These are phyloP conservation scores for Isochrysis galbana DNA, from an alignment of 78 protist species.

Conservation along the genomic window DNA sequence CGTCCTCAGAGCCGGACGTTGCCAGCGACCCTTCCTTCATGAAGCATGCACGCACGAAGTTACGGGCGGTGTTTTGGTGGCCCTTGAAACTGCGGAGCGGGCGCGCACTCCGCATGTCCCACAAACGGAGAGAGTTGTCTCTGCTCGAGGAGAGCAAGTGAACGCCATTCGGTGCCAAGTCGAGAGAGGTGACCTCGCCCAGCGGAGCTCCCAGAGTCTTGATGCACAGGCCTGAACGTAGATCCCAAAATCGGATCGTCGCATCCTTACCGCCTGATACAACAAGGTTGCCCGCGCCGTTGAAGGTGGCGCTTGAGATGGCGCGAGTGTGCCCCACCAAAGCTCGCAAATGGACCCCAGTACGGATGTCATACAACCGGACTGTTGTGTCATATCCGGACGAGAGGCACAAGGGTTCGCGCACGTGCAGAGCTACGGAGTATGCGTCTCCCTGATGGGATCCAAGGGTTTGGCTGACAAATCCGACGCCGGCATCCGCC, in stretches of 20 bases:
- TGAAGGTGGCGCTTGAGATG: slow-evolving; percentile 61
- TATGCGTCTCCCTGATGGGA: not conserved
- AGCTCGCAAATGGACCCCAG: slow-evolving; percentile 48
- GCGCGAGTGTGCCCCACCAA: slow-evolving; percentile 65
- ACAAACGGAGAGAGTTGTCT: slow-evolving; percentile 82
- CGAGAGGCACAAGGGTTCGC: slow-evolving; percentile 19
- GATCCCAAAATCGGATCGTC: slow-evolving; percentile 86
- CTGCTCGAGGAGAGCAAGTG: slow-evolving; percentile 65
- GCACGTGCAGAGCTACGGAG: not conserved
- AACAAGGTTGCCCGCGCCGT: slow-evolving; percentile 79
- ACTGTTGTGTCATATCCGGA: slow-evolving; percentile 83
- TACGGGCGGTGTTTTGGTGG: slow-evolving; percentile 82
- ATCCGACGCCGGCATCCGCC: too few species aligned
- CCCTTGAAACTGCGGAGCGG: slow-evolving; percentile 78
- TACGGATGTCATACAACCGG: slow-evolving; percentile 65
- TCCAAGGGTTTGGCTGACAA: too few species aligned
- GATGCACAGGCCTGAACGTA: slow-evolving; percentile 76
- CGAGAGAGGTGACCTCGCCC: not conserved
- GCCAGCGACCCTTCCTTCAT: slow-evolving; percentile 65
- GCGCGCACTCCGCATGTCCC: slow-evolving; percentile 78
- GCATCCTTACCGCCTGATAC: slow-evolving; percentile 38
- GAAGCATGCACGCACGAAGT: slow-evolving; percentile 69
- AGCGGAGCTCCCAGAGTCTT: slow-evolving; percentile 61
- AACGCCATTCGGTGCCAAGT: slow-evolving; percentile 36
- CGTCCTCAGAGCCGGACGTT: slow-evolving; percentile 80